These are phyloP conservation scores for Barnettozyma hawaiiensis DNA, from an alignment of 1,139 yeast genomes.

Conservation along the genomic window DNA sequence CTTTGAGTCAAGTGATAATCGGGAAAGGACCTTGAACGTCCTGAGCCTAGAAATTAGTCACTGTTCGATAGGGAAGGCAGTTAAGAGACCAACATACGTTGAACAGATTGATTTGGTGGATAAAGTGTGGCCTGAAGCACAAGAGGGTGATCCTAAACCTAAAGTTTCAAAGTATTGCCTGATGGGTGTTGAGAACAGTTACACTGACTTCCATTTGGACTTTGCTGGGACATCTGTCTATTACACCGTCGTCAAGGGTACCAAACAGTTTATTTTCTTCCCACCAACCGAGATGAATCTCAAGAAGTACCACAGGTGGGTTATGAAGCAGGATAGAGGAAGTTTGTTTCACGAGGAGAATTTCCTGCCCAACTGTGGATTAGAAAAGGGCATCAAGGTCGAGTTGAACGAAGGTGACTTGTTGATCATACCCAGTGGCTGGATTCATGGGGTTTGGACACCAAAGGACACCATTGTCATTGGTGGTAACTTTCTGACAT, in stretches of 20 bases:
- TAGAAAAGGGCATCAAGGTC: conserved; percentile 54
- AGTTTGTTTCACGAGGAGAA: conserved; percentile 50
- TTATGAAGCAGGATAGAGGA: conserved; percentile 36
- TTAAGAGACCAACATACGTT: conserved; percentile 63
- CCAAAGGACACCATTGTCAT: conserved; percentile 76
- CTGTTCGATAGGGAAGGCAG: conserved; percentile 43
- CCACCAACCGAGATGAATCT: conserved; percentile 71
- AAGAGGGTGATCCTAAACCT: conserved; percentile 38
- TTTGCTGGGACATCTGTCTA: conserved; percentile 92
- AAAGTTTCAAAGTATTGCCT: conserved; percentile 79
- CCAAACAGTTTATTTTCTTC: conserved; percentile 66
- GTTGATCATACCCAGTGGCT: conserved; percentile 81
- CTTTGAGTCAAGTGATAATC: conserved; percentile 38
- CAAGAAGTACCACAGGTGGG: conserved; percentile 64
- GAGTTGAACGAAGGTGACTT: conserved; percentile 65
- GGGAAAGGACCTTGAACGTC: conserved; percentile 74
- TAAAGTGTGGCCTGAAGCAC: conserved; percentile 45
- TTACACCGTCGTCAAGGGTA: conserved; percentile 71
- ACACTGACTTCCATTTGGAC: conserved; percentile 87
- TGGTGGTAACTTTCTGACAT: conserved; percentile 81
- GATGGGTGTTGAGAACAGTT: conserved; percentile 79
- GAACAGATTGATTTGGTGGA: conserved; percentile 65
- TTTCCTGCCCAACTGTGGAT: conserved; percentile 54
- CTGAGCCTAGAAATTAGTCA: conserved; percentile 74
- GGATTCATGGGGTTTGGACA: conserved; percentile 90